Percentiles rank a stretch among this genome's conserved stretches.
These are phyloP conservation scores for Penicillium lividum DNA, from an alignment of 495 filamentous ascomycete species.

Conservation along the genomic window DNA sequence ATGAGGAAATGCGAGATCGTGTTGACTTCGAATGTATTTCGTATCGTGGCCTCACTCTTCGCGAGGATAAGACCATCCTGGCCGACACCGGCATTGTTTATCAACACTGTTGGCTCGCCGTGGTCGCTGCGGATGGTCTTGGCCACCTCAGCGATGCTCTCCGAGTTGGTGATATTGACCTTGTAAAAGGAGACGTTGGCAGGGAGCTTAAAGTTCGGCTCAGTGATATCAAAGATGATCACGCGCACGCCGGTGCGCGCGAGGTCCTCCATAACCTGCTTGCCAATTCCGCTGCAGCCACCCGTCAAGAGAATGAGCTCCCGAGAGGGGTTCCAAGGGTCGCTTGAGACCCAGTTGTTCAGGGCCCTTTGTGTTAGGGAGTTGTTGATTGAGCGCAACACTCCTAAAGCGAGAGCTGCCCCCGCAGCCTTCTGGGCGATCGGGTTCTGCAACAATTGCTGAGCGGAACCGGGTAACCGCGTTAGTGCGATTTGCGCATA, in stretches of 20 bases:
- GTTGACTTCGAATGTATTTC: constrained; percentile 59
- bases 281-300: constrained; percentile 59
- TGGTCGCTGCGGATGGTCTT: constrained; percentile 46
- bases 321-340: constrained; percentile 42
- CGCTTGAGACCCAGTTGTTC: constrained; percentile 50
- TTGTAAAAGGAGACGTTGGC: constrained; percentile 47
- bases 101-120: constrained; percentile 54
- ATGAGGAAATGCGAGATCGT: constrained; percentile 59
- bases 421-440: constrained; percentile 33
- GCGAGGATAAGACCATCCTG: constrained; percentile 49
- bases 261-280: constrained; percentile 48
- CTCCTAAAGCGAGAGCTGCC: constrained; percentile 33
- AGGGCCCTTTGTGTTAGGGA: constrained; percentile 42
- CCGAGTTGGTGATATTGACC: constrained; percentile 55
- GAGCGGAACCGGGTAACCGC: constrained; percentile 31
- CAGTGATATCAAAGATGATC: constrained; percentile 51
- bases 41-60: constrained; percentile 44
- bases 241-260: constrained; percentile 49
- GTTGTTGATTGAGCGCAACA: constrained; percentile 44
- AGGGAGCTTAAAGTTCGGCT: constrained; percentile 36
- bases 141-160: constrained; percentile 44
- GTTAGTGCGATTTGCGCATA: constrained; percentile 32
- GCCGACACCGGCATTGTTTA: constrained; percentile 64
- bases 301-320: constrained; percentile 62
- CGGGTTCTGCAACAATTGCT: constrained; percentile 29